A percentile compares a stretch with the other conserved stretches of the same genome.
These are phyloP conservation scores for Neophaeococcomyces mojaviensis DNA, from an alignment of 2,329 filamentous ascomycete species.

Conservation along the genomic window DNA sequence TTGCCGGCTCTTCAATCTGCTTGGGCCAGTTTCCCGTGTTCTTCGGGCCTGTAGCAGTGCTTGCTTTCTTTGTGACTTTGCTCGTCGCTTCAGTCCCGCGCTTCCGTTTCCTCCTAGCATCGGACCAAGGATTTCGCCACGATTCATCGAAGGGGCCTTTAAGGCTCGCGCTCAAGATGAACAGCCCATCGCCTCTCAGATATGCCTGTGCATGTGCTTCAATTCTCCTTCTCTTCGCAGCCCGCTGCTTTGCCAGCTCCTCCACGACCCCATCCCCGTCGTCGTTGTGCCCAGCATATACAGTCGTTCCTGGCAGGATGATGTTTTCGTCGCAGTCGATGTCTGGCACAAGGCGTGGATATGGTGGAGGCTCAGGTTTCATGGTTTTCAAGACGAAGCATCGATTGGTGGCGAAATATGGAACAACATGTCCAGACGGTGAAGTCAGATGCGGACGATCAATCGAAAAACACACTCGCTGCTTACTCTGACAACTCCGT, in stretches of 20 bases:
- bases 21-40: background rate
- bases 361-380: conserved; percentile 10
- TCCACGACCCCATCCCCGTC: conserved; percentile 1
- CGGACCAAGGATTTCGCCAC: conserved; percentile 41
- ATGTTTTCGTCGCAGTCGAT: conserved; percentile 16
- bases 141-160: conserved; percentile 37
- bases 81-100: background rate
- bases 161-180: conserved; percentile 39
- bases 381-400: too few species aligned
- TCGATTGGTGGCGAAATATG: too few species aligned
- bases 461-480: too few species aligned
- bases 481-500: too few species aligned
- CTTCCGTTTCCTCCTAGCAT: conserved; percentile 19
- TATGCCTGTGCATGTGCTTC: conserved; percentile 36
- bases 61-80: background rate
- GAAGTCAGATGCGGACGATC: too few species aligned
- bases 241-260: conserved; percentile 14
- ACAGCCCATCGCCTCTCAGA: conserved; percentile 35
- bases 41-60: background rate
- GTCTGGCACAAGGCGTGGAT: conserved; percentile 18
- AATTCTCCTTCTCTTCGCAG: conserved; percentile 35
- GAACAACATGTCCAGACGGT: too few species aligned
- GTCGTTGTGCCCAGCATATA: conserved; percentile 12
- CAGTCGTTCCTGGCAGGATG: conserved; percentile 15
- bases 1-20: conserved; percentile 12